Conservation (phyloP, 2,329 filamentous ascomycete species). For the Aureobasidium melanogenum region DNA sequence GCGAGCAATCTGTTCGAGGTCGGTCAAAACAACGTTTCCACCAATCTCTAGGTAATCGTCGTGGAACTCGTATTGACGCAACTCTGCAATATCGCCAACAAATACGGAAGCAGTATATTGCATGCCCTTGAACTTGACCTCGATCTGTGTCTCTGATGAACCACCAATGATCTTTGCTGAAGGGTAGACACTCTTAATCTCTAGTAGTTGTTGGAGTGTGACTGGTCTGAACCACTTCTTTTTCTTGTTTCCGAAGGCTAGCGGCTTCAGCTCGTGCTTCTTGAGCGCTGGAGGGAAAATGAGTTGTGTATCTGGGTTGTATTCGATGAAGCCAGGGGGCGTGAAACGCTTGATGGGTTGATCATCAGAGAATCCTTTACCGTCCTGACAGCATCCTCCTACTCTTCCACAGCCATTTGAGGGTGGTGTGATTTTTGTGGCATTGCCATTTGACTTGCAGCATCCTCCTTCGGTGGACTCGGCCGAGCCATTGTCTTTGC, state of each 20-base stretch:
- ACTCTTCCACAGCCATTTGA: slow-evolving; percentile 46
- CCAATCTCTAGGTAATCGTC: slow-evolving; percentile 83
- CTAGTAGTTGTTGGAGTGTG: slow-evolving; percentile 74
- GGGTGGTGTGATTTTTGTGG: neutral
- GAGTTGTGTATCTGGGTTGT: slow-evolving; percentile 85
- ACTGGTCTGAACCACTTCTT: slow-evolving; percentile 91
- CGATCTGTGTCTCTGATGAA: slow-evolving; percentile 95
- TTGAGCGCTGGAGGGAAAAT: slow-evolving; percentile 85
- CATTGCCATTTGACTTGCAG: slow-evolving; percentile 44
- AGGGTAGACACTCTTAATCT: slow-evolving; percentile 81
- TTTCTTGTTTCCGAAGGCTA: slow-evolving; percentile 87
- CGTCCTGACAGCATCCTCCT: slow-evolving; percentile 23
- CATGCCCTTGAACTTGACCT: slow-evolving; percentile 95
- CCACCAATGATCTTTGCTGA: slow-evolving; percentile 91
- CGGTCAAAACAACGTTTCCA: slow-evolving; percentile 85
- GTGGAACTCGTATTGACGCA: slow-evolving; percentile 71
- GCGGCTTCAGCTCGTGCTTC: slow-evolving; percentile 70
- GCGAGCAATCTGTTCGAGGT: slow-evolving; percentile 76
- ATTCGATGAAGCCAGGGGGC: slow-evolving; percentile 85
- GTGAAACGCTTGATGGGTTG: slow-evolving; percentile 57
- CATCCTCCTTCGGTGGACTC: neutral
- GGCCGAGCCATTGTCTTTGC: neutral
- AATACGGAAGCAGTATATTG: slow-evolving; percentile 85
- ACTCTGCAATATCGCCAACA: slow-evolving; percentile 84
- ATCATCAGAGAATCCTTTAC: slow-evolving; percentile 29